Percentiles rank a stretch among this genome's conserved stretches.
phyloP scores from a whole-genome alignment of 345 rosid genomes.

The Salix viminalis region DNA sequence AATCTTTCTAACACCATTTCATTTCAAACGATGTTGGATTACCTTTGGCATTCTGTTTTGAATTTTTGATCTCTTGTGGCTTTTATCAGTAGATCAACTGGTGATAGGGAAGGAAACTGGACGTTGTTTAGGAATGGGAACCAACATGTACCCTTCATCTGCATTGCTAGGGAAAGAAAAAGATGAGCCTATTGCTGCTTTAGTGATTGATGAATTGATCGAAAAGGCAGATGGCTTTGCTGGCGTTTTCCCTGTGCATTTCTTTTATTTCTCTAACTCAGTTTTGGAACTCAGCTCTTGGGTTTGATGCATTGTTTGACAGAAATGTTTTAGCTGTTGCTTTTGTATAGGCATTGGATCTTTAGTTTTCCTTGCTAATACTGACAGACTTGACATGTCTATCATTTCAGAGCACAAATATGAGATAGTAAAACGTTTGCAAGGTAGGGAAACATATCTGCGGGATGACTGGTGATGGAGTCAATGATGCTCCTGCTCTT shows the following conservation, averaged over 20 bases:
- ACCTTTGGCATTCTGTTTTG: neutral
- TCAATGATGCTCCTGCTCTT: conserved; percentile 98
- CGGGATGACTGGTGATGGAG: conserved; percentile 99
- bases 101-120: conserved; percentile 98
- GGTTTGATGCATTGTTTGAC: conserved; percentile 1
- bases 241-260: conserved; percentile 88
- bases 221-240: conserved; percentile 99
- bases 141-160: conserved; percentile 98
- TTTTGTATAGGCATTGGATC: neutral
- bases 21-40: neutral
- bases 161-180: conserved; percentile 90
- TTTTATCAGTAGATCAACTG: conserved; percentile 79
- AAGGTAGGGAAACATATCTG: conserved; percentile 94
- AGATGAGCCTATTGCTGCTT: conserved; percentile 83
- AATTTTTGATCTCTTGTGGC: conserved; percentile 14
- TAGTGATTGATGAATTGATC: conserved; percentile 93
- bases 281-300: neutral
- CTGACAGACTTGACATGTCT: neutral
- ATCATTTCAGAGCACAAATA: conserved; percentile 79
- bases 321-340: neutral
- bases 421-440: conserved; percentile 91
- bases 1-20: neutral
- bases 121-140: conserved; percentile 98
- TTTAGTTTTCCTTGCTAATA: neutral
- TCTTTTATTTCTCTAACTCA: neutral